Evolutionary conservation across 176 grass and related monocot genomes (phyloP).

Genomic region (Ensete glaucum): DNA sequence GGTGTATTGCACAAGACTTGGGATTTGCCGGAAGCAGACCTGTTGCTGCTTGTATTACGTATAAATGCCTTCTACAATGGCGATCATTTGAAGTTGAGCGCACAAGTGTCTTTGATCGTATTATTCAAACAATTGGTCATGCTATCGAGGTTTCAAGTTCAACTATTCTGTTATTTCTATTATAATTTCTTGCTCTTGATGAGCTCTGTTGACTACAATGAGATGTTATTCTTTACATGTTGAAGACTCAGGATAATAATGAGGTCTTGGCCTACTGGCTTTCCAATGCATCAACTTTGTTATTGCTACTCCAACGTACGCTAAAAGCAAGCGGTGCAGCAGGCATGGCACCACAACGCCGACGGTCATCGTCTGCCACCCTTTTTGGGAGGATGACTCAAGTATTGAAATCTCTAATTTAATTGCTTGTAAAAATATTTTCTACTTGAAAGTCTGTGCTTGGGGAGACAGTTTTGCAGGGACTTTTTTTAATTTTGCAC

Average conservation of each 20-base stretch:
- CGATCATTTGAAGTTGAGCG: slow-evolving; percentile 99
- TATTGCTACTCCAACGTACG: slow-evolving; percentile 86
- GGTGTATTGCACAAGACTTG: slow-evolving; percentile 86
- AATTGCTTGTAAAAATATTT: not conserved
- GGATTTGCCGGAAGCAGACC: slow-evolving; percentile 77
- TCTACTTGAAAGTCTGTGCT: slow-evolving; percentile 14
- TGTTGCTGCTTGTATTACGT: slow-evolving; percentile 89
- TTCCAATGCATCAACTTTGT: slow-evolving; percentile 89
- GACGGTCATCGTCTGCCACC: slow-evolving; percentile 85
- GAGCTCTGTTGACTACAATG: slow-evolving; percentile 1
- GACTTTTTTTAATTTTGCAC: slow-evolving; percentile 20
- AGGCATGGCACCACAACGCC: slow-evolving; percentile 81
- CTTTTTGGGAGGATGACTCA: slow-evolving; percentile 98
- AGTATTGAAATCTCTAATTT: slow-evolving; percentile 30
- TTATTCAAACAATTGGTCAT: slow-evolving; percentile 98
- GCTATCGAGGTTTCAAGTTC: slow-evolving; percentile 69
- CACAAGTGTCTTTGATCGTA: slow-evolving; percentile 99
- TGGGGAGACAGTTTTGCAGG: slow-evolving; percentile 13
- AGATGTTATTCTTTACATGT: slow-evolving; percentile 28
- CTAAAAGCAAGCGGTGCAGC: slow-evolving; percentile 87
- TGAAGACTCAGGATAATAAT: slow-evolving; percentile 96
- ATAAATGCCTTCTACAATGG: slow-evolving; percentile 99
- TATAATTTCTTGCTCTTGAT: slow-evolving; percentile 1
- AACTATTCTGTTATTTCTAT: slow-evolving; percentile 21
- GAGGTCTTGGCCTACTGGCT: slow-evolving; percentile 95